Base-by-base conservation (phyloP, 192 early-diverging fungal species). In the Backusella australiensis region DNA sequence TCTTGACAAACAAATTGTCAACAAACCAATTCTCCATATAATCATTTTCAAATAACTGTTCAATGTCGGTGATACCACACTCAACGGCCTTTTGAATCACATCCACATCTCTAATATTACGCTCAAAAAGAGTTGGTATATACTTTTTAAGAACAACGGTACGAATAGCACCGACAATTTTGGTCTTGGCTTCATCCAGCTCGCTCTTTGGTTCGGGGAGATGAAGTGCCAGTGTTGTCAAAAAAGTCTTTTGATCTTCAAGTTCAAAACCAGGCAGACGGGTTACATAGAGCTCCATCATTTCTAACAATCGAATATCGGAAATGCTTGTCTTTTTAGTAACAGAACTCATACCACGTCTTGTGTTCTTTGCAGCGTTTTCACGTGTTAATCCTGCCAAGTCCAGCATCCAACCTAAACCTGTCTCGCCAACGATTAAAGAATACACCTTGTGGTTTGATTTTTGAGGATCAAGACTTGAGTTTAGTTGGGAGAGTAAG, bases 271-370 rank as follows among this genome's bases (percentile, higher is more conserved):
- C 59, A 32, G 68, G 52, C 9, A 41, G n/a, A 74, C 26, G 7
- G 15, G n/a, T 46, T 42, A 70, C 1, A 67, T 38, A 73, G 1
- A 52, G n/a, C 36, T 74, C 66, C n/a, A 79, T 19, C n/a, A 79
- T 46, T 23, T 77, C 76, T 12, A 77, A n/a, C 1, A 53, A 59
- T 52, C 80, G 63, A 52, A 71, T 46, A 34, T 70, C 68, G 8
- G 86, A 85, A 8, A 90, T 73, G 7, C 72, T 70, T 0, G 85
- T 77, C 42, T 73, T 84, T 72, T 83, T 86, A 4, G 75, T 80
- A 21, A 89, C 68, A 19, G 83, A 76, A 46, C 81, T 84, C 56
- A 88, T 72, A 8, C 88, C 88, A 71, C 85, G 81, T 56, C 85
- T 76, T 38, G 76, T 67, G 17, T 46, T 23, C 29, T 63, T 34